phyloP scores from a whole-genome alignment of 2,329 filamentous ascomycete genomes.

The Onygenales sp. region DNA sequence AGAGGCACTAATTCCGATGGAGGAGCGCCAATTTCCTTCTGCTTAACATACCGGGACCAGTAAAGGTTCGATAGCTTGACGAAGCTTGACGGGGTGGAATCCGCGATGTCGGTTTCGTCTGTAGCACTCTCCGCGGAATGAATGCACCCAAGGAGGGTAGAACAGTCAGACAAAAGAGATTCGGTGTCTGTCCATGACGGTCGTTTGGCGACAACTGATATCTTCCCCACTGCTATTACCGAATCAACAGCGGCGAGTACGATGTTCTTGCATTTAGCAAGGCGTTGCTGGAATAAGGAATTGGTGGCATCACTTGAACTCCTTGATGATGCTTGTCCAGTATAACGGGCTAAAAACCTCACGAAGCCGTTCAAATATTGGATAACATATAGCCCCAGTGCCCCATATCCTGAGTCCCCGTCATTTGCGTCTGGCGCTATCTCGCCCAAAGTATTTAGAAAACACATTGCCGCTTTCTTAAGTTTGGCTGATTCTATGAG shows the following conservation, averaged over 20 bases:
- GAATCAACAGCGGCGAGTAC: slow-evolving; percentile 33
- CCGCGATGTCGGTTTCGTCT: not conserved
- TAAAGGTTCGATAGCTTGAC: slow-evolving; percentile 37
- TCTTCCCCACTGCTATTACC: slow-evolving; percentile 28
- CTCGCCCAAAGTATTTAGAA: slow-evolving; percentile 13
- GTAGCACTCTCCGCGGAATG: slow-evolving; percentile 9
- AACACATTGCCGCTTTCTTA: slow-evolving; percentile 32
- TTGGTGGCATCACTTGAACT: slow-evolving; percentile 21
- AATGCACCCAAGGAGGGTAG: slow-evolving; percentile 25
- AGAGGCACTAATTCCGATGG: slow-evolving; percentile 27
- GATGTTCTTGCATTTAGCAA: slow-evolving; percentile 25
- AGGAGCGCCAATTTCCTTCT: slow-evolving; percentile 26
- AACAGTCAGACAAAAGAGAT: slow-evolving; percentile 26
- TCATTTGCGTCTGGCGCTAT: slow-evolving; percentile 7
- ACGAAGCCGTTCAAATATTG: slow-evolving; percentile 31
- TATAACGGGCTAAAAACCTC: slow-evolving; percentile 32
- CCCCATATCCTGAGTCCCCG: slow-evolving; percentile 8
- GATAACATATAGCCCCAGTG: slow-evolving; percentile 19
- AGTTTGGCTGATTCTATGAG: slow-evolving; percentile 33
- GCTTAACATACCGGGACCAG: slow-evolving; percentile 38
- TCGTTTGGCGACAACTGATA: slow-evolving; percentile 27
- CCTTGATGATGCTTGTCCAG: slow-evolving; percentile 21
- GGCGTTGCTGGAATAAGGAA: slow-evolving; percentile 23
- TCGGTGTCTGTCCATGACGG: slow-evolving; percentile 30
- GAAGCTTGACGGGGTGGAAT: slow-evolving; percentile 20